Evolutionary conservation across 495 filamentous ascomycete genomes (phyloP).

Genomic region (Aspergillus steynii): DNA sequence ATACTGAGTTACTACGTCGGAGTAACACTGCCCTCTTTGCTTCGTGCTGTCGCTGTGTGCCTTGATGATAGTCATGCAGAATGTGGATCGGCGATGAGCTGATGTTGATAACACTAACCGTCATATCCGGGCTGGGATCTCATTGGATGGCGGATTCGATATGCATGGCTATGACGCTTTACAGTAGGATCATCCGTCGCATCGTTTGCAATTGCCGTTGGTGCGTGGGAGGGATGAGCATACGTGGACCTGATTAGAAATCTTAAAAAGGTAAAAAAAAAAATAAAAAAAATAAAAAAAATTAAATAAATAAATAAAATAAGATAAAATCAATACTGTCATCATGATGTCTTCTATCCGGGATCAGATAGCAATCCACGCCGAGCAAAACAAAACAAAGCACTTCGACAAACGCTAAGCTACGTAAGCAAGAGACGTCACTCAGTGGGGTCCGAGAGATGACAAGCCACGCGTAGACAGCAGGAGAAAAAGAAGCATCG

Average conservation of each 20-base stretch:
- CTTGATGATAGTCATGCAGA: neutral
- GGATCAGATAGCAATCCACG: constrained; percentile 5
- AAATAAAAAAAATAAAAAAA: neutral
- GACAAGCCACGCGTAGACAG: constrained; percentile 13
- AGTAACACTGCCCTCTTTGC: neutral
- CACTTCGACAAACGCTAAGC: neutral
- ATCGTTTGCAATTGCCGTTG: too few species aligned
- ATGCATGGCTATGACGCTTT: neutral
- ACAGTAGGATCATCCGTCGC: neutral
- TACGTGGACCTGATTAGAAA: neutral
- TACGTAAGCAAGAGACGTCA: constrained; percentile 29
- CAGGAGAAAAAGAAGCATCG: neutral
- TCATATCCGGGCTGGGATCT: neutral
- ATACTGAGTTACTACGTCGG: neutral
- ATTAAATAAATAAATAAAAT: neutral
- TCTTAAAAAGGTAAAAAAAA: neutral
- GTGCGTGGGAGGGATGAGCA: neutral
- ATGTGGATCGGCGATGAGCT: neutral
- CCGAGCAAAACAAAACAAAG: neutral
- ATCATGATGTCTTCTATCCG: neutral
- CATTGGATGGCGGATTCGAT: neutral
- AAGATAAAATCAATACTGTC: neutral
- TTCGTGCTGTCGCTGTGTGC: neutral
- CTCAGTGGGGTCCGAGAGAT: constrained; percentile 21
- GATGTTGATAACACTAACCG: neutral